A percentile compares a stretch with the other conserved stretches of the same genome.
Conservation (phyloP, 2,329 filamentous ascomycete species). For the Zalaria obscura region DNA sequence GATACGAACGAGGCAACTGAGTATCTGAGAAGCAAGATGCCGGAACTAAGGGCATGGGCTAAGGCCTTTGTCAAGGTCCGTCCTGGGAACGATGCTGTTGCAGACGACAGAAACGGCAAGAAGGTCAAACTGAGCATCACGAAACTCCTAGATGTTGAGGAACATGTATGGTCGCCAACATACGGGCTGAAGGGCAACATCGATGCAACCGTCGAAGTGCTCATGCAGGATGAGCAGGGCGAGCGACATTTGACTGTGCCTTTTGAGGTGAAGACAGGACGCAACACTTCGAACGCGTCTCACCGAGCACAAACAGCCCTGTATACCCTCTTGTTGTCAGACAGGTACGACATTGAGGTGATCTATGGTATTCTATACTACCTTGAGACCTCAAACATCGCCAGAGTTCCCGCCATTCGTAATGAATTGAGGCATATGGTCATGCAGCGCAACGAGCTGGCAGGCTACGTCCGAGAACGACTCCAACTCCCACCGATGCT, state of each 20-base stretch:
- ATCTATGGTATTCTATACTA: constrained; percentile 89
- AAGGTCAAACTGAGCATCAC: constrained; percentile 72
- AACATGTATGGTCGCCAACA: constrained; percentile 96
- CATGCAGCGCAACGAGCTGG: constrained; percentile 83
- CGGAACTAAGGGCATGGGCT: constrained; percentile 72
- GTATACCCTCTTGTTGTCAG: constrained; percentile 82
- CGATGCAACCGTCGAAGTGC: constrained; percentile 86
- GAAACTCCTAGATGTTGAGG: constrained; percentile 90
- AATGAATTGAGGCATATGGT: constrained; percentile 93
- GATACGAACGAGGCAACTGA: constrained; percentile 58
- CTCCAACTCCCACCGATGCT: constrained; percentile 77
- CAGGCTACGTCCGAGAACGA: constrained; percentile 69
- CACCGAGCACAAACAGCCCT: constrained; percentile 90
- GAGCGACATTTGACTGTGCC: constrained; percentile 64
- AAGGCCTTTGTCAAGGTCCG: constrained; percentile 59
- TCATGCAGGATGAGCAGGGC: constrained; percentile 56
- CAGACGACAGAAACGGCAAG: constrained; percentile 65
- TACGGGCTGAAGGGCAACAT: constrained; percentile 97
- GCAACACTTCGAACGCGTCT: constrained; percentile 58
- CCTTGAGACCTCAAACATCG: constrained; percentile 76
- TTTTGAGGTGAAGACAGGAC: constrained; percentile 91
- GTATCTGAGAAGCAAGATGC: constrained; percentile 71
- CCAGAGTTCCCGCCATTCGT: constrained; percentile 70
- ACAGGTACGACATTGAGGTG: constrained; percentile 86
- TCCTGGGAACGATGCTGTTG: constrained; percentile 56